These are phyloP conservation scores for Polygonum maritimum DNA, from an alignment of 148 eudicot species.

Conservation along the genomic window DNA sequence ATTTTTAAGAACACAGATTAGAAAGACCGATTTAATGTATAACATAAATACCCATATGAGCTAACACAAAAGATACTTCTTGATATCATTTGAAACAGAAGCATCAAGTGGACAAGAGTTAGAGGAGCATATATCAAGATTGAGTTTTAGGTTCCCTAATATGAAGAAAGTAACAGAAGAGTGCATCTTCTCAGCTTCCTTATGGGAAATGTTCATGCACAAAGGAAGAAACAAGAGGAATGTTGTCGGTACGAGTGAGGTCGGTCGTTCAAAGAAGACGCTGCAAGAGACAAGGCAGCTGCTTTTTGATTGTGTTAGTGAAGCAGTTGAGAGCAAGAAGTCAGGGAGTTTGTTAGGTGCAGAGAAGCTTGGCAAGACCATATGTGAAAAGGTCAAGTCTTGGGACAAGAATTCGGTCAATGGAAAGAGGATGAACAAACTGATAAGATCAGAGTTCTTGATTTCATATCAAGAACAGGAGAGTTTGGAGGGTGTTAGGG, in stretches of 20 bases:
- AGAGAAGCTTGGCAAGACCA: slow-evolving; percentile 33
- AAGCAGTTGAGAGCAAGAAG: slow-evolving; percentile 30
- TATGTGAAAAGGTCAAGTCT: slow-evolving; percentile 29
- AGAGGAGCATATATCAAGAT: background rate
- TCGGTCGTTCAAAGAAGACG: slow-evolving; percentile 21
- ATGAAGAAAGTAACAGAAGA: slow-evolving; percentile 18
- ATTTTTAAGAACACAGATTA: no score
- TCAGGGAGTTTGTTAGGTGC: slow-evolving; percentile 25
- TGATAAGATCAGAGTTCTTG: slow-evolving; percentile 24
- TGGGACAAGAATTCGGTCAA: slow-evolving; percentile 36
- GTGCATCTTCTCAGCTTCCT: slow-evolving; percentile 20
- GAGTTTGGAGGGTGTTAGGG: slow-evolving; percentile 13
- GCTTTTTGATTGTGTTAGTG: slow-evolving; percentile 54
- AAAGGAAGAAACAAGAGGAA: slow-evolving; percentile 6
- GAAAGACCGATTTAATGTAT: no score
- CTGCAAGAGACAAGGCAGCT: slow-evolving; percentile 42
- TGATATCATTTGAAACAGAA: background rate
- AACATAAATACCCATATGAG: background rate
- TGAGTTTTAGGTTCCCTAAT: slow-evolving; percentile 9
- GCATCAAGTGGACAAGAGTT: slow-evolving; percentile 6
- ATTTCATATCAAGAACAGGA: slow-evolving; percentile 23
- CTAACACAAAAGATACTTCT: background rate
- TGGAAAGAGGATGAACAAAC: slow-evolving; percentile 22
- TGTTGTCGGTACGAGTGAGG: background rate
- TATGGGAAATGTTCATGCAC: slow-evolving; percentile 21